A percentile compares a stretch with the other conserved stretches of the same genome.
phyloP scores from a whole-genome alignment of 2,329 filamentous ascomycete species.

The Ampelomyces quisqualis region DNA sequence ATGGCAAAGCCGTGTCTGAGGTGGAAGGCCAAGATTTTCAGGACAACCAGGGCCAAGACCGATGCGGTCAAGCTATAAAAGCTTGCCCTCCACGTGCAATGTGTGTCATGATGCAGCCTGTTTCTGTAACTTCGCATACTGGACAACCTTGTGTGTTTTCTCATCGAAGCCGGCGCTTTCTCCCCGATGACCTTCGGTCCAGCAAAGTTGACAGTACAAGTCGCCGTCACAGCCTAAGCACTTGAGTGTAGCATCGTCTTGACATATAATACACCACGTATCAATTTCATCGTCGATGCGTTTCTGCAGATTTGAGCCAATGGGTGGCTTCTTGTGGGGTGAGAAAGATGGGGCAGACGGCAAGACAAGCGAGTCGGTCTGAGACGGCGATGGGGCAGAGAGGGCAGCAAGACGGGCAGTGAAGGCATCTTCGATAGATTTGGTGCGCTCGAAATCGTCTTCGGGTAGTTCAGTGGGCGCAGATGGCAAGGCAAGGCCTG shows the following conservation, averaged over 20 bases:
- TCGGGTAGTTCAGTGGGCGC: slow-evolving; percentile 42
- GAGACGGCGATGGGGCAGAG: slow-evolving; percentile 40
- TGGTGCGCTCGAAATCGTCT: slow-evolving; percentile 29
- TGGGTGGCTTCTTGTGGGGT: slow-evolving; percentile 41
- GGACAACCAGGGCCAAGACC: neutral
- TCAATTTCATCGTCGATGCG: slow-evolving; percentile 70
- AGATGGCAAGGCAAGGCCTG: slow-evolving; percentile 45
- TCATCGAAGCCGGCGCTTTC: slow-evolving; percentile 70
- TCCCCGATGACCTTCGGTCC: slow-evolving; percentile 76
- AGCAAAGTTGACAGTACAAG: slow-evolving; percentile 75
- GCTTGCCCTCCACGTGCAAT: neutral
- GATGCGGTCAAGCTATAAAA: neutral
- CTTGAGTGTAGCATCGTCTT: slow-evolving; percentile 71
- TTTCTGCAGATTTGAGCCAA: slow-evolving; percentile 40
- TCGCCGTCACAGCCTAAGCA: slow-evolving; percentile 72
- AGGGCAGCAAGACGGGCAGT: slow-evolving; percentile 50
- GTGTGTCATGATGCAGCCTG: slow-evolving; percentile 13
- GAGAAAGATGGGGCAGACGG: slow-evolving; percentile 51
- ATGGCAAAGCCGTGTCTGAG: too few species aligned
- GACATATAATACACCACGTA: slow-evolving; percentile 80
- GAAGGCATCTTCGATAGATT: slow-evolving; percentile 48
- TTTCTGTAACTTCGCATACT: slow-evolving; percentile 47
- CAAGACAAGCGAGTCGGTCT: slow-evolving; percentile 37
- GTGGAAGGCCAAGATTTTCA: too few species aligned
- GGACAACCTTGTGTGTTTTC: slow-evolving; percentile 65